These are phyloP conservation scores for Sapria himalayana DNA, from an alignment of 345 rosid species.

Conservation along the genomic window DNA sequence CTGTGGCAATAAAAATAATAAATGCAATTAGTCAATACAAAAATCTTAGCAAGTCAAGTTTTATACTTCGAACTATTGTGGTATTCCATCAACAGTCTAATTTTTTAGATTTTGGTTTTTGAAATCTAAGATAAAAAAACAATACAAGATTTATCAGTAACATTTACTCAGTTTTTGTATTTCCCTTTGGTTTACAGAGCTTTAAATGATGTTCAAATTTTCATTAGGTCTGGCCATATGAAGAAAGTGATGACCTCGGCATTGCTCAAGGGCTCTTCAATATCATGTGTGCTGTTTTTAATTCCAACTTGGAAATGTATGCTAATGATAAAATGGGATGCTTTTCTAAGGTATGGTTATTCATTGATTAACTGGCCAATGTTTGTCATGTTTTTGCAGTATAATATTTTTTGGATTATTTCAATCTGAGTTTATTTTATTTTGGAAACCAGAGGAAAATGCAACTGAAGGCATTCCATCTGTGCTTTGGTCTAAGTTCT, in stretches of 20 bases:
- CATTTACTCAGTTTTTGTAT: too few relatives aligned
- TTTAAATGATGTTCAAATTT: not conserved
- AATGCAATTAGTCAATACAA: too few relatives aligned
- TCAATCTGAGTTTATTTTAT: conserved; percentile 1
- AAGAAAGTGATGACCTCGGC: conserved; percentile 63
- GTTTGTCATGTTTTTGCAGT: not conserved
- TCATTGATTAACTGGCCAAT: too few relatives aligned
- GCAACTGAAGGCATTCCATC: conserved; percentile 31
- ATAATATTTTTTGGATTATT: not conserved
- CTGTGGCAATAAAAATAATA: too few relatives aligned
- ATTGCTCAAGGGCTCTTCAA: conserved; percentile 76
- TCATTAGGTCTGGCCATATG: conserved; percentile 79
- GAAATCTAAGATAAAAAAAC: too few relatives aligned
- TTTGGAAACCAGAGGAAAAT: conserved; percentile 29
- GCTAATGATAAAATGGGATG: conserved; percentile 14
- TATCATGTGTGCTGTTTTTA: conserved; percentile 53
- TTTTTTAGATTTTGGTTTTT: too few relatives aligned
- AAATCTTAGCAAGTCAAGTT: too few relatives aligned
- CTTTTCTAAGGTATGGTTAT: conserved; percentile 32
- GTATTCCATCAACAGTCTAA: too few relatives aligned
- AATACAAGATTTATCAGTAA: too few relatives aligned
- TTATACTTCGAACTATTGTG: too few relatives aligned
- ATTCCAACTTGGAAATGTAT: conserved; percentile 16
- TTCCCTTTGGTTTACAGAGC: too few relatives aligned
- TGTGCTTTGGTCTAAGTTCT: conserved; percentile 64